A percentile compares a stretch with the other conserved stretches of the same genome.
phyloP scores from a whole-genome alignment of 306 rosid species.

The Spatholobus suberectus region DNA sequence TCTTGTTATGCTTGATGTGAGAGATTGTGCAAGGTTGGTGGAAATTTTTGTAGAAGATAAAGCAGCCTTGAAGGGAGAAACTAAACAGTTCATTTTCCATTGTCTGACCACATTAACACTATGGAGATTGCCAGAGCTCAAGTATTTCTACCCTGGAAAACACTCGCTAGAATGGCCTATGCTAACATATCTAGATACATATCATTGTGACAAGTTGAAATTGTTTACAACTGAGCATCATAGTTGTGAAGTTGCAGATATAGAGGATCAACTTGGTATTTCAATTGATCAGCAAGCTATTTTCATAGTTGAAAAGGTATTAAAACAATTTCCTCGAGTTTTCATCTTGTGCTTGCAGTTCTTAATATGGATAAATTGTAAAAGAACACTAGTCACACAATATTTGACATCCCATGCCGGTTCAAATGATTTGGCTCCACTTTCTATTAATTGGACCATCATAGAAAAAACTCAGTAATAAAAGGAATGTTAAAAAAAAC shows the following conservation, averaged over 20 bases:
- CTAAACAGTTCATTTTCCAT: neutral
- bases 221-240: neutral
- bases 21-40: slow-evolving; percentile 12
- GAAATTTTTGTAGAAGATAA: slow-evolving; percentile 28
- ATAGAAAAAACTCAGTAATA: neutral
- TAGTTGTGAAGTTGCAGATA: neutral
- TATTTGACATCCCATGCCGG: neutral
- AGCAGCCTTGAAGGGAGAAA: neutral
- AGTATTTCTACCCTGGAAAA: slow-evolving; percentile 9
- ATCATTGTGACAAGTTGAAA: slow-evolving; percentile 5
- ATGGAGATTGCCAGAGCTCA: slow-evolving; percentile 16
- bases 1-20: slow-evolving; percentile 25
- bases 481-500: too few relatives aligned
- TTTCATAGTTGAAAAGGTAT: slow-evolving; percentile 3
- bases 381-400: neutral
- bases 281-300: neutral
- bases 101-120: neutral
- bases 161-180: neutral
- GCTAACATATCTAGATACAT: neutral
- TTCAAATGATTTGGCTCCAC: neutral
- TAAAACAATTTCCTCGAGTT: neutral
- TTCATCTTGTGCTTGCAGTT: neutral
- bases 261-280: neutral
- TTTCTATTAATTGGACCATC: neutral
- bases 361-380: neutral